phyloP scores from a whole-genome alignment of 1,284 basidiomycete species.

The Ceratobasidium sp. region DNA sequence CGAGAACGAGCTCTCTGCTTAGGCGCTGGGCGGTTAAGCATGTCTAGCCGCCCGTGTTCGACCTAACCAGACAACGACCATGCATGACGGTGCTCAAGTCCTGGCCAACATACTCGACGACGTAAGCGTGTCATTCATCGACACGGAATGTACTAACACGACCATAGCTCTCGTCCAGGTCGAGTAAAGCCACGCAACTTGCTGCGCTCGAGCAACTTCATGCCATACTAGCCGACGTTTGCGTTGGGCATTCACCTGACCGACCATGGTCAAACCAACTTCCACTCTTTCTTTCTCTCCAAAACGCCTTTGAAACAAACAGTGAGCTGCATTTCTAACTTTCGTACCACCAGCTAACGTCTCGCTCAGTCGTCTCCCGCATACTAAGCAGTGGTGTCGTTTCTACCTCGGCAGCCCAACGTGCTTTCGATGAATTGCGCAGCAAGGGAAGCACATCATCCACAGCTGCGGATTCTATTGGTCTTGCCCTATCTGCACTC shows the following conservation, averaged over 20 bases:
- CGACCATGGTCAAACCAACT: slow-evolving; percentile 55
- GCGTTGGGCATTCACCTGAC: slow-evolving; percentile 49
- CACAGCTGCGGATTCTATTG: slow-evolving; percentile 52
- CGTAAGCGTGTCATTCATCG: slow-evolving; percentile 53
- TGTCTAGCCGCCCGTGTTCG: not conserved
- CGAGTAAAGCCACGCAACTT: slow-evolving; percentile 54
- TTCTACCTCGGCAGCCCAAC: slow-evolving; percentile 19
- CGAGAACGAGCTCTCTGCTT: not conserved
- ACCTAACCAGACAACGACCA: slow-evolving; percentile 3
- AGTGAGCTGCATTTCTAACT: slow-evolving; percentile 55
- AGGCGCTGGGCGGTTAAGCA: not conserved
- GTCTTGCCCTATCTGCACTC: slow-evolving; percentile 68
- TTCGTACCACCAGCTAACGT: not conserved
- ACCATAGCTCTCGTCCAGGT: slow-evolving; percentile 52
- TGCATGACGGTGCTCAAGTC: slow-evolving; percentile 20
- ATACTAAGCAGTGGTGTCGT: slow-evolving; percentile 46
- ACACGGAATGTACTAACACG: slow-evolving; percentile 51
- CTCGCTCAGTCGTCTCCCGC: slow-evolving; percentile 63
- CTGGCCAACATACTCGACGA: slow-evolving; percentile 64
- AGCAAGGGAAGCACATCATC: slow-evolving; percentile 57
- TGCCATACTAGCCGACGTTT: slow-evolving; percentile 62
- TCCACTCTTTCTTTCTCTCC: slow-evolving; percentile 65
- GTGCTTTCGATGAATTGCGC: slow-evolving; percentile 48
- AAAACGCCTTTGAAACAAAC: slow-evolving; percentile 80
- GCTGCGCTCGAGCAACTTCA: slow-evolving; percentile 68